Conservation (phyloP, 169 alveolate species). For the Plasmodium cynomolgi region DNA sequence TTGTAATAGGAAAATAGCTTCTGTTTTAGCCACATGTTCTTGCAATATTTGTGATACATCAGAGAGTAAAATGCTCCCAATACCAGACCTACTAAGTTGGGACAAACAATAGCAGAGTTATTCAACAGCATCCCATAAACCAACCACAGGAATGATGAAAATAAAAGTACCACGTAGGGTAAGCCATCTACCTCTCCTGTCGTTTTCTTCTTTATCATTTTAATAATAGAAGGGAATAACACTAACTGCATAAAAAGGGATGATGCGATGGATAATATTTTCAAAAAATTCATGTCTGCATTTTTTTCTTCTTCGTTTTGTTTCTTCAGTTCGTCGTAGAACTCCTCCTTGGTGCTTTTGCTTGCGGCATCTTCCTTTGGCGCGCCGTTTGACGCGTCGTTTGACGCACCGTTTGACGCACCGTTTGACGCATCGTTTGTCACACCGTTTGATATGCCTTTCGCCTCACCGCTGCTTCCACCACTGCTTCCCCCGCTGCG, state of each 20-base stretch:
- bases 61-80: conserved; percentile 55
- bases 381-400: neutral
- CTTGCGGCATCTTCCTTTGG: conserved; percentile 1
- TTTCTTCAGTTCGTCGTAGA: conserved; percentile 19
- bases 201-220: conserved; percentile 77
- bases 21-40: conserved; percentile 43
- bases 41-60: conserved; percentile 35
- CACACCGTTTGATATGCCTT: neutral
- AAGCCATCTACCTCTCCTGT: conserved; percentile 80
- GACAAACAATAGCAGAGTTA: conserved; percentile 77
- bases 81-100: conserved; percentile 78
- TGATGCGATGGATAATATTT: conserved; percentile 77
- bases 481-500: neutral
- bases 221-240: conserved; percentile 77
- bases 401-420: neutral
- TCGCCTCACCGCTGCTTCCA: neutral
- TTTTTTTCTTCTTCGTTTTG: neutral
- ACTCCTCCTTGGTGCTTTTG: neutral
- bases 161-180: conserved; percentile 77
- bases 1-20: conserved; percentile 37
- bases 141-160: conserved; percentile 81
- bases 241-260: conserved; percentile 79
- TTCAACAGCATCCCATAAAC: conserved; percentile 78
- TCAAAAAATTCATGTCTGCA: conserved; percentile 54
- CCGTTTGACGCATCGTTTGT: too few relatives aligned